These are phyloP conservation scores for Auriscalpium orientale DNA, from an alignment of 768 basidiomycete species.

Conservation along the genomic window DNA sequence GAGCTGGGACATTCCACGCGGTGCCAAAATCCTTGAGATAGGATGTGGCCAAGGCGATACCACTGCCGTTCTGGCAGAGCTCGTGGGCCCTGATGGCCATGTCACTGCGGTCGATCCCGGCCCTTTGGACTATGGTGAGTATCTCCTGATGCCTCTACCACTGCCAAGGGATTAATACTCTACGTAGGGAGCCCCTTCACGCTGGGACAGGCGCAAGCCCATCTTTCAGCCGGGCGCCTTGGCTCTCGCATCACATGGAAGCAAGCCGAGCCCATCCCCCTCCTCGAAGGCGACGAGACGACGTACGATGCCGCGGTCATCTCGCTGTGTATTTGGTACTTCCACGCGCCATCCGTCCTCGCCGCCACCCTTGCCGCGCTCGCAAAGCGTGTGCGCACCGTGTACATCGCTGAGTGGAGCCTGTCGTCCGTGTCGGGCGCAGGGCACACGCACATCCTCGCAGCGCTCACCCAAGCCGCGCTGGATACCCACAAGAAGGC, in stretches of 20 bases:
- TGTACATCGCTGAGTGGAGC: conserved; percentile 30
- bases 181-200: conserved; percentile 28
- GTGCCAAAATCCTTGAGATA: conserved; percentile 29
- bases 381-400: conserved; percentile 15
- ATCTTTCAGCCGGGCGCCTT: conserved; percentile 22
- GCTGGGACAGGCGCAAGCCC: conserved; percentile 29
- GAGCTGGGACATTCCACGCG: conserved; percentile 23
- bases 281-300: conserved; percentile 16
- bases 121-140: conserved; percentile 28
- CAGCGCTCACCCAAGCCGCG: conserved; percentile 29
- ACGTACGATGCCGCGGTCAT: conserved; percentile 28
- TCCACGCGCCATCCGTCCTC: conserved; percentile 27
- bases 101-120: conserved; percentile 35
- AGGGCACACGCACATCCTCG: conserved; percentile 26
- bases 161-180: neutral
- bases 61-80: conserved; percentile 28
- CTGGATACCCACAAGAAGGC: conserved; percentile 26
- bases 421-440: conserved; percentile 18
- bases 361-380: conserved; percentile 23
- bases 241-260: conserved; percentile 30
- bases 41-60: conserved; percentile 37
- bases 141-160: neutral
- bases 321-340: conserved; percentile 33
- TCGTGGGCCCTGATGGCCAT: conserved; percentile 28
- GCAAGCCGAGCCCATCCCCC: conserved; percentile 23